phyloP scores from a whole-genome alignment of 2,329 filamentous ascomycete genomes.

The Apiospora saccharicola region DNA sequence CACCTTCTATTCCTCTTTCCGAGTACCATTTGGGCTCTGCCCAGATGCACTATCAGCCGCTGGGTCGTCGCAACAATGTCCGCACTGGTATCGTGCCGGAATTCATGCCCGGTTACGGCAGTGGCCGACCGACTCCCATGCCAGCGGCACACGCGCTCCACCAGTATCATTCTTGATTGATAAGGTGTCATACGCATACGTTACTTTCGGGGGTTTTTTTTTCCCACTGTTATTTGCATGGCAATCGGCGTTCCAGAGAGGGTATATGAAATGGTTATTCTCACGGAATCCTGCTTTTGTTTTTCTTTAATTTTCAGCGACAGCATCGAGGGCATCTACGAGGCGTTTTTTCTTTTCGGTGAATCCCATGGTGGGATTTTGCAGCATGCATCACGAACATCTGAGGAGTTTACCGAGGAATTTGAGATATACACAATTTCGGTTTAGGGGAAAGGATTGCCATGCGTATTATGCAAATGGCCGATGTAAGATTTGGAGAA shows the following conservation, averaged over 20 bases:
- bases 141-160: constrained; percentile 24
- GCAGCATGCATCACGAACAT: constrained; percentile 9
- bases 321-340: constrained; percentile 21
- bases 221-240: constrained; percentile 12
- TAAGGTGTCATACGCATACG: background rate
- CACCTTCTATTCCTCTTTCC: constrained; percentile 80
- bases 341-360: constrained; percentile 19
- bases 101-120: constrained; percentile 46
- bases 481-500: constrained; percentile 17
- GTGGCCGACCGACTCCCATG: constrained; percentile 32
- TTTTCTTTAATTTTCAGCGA: background rate
- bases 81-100: constrained; percentile 76
- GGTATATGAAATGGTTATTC: constrained; percentile 17
- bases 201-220: background rate
- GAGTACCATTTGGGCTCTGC: constrained; percentile 73
- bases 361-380: constrained; percentile 17
- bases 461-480: constrained; percentile 14
- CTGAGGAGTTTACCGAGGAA: constrained; percentile 8
- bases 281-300: constrained; percentile 10
- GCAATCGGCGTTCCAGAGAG: constrained; percentile 20
- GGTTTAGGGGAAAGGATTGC: background rate
- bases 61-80: constrained; percentile 73
- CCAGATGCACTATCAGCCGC: constrained; percentile 84
- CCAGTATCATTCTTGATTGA: constrained; percentile 24
- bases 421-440: constrained; percentile 4